phyloP scores from a whole-genome alignment of 1,139 yeast species.

The Sugiyamaella neomexicana region DNA sequence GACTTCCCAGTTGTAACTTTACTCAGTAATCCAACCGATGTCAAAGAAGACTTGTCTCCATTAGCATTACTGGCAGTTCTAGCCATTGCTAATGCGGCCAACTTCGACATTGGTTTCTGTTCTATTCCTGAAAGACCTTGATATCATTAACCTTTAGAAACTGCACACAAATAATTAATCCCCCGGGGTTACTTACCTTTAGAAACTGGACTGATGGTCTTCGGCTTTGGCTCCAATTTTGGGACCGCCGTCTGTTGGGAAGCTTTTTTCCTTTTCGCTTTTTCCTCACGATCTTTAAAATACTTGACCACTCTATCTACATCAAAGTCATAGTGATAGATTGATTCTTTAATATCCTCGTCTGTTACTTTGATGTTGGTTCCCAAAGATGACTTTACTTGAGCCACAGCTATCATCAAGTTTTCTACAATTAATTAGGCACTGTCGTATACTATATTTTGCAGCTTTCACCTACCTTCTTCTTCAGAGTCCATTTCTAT shows the following conservation, averaged over 20 bases:
- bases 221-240: too few relatives aligned
- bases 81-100: conserved; percentile 52
- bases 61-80: conserved; percentile 14
- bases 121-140: conserved; percentile 23
- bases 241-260: conserved; percentile 16
- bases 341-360: conserved; percentile 55
- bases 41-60: conserved; percentile 3
- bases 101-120: conserved; percentile 40
- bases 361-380: conserved; percentile 54
- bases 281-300: conserved; percentile 45
- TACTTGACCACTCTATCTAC: conserved; percentile 55
- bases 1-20: conserved; percentile 6
- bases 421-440: conserved; percentile 20
- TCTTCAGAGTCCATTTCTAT: conserved; percentile 29
- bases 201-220: background rate
- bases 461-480: conserved; percentile 21
- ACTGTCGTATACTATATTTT: background rate
- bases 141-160: conserved; percentile 21
- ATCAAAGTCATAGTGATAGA: conserved; percentile 62
- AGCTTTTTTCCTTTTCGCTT: conserved; percentile 19
- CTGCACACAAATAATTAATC: conserved; percentile 7
- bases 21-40: conserved; percentile 18
- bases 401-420: conserved; percentile 38
- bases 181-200: conserved; percentile 24
- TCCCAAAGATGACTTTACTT: conserved; percentile 50